Evolutionary conservation across 164 flowering plant species (phyloP).

Genomic region (Magnolia sinica): DNA sequence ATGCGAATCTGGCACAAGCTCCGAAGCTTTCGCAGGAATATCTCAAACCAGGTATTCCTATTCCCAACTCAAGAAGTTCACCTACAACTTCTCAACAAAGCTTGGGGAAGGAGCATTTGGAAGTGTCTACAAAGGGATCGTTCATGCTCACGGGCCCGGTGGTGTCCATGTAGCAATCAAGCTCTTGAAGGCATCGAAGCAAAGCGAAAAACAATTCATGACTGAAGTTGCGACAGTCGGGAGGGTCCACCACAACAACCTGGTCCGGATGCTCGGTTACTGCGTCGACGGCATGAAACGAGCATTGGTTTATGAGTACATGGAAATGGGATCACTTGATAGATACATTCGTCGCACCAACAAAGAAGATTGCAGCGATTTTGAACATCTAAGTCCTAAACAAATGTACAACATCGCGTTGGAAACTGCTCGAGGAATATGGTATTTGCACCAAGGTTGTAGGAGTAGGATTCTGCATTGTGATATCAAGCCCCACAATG

Average conservation of each 20-base stretch:
- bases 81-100: constrained; percentile 1
- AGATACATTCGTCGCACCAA: background rate
- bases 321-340: constrained; percentile 16
- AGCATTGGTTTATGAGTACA: constrained; percentile 8
- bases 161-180: constrained; percentile 1
- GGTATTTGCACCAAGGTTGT: constrained; percentile 9
- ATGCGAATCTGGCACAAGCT: background rate
- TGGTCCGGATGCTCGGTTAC: constrained; percentile 3
- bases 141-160: background rate
- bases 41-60: constrained; percentile 6
- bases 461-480: constrained; percentile 19
- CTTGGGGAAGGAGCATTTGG: constrained; percentile 16
- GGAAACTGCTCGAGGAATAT: constrained; percentile 7
- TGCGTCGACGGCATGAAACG: background rate
- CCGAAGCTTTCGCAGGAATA: background rate
- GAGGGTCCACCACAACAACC: background rate
- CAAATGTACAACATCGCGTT: constrained; percentile 7
- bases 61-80: constrained; percentile 1
- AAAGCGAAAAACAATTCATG: constrained; percentile 8
- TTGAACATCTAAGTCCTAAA: background rate
- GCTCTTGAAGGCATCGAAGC: constrained; percentile 1
- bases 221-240: constrained; percentile 8
- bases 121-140: constrained; percentile 13
- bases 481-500: constrained; percentile 29
- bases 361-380: background rate